Evolutionary conservation across 2,329 filamentous ascomycete species (phyloP).

Genomic region (Ophiosphaerella herpotricha): DNA sequence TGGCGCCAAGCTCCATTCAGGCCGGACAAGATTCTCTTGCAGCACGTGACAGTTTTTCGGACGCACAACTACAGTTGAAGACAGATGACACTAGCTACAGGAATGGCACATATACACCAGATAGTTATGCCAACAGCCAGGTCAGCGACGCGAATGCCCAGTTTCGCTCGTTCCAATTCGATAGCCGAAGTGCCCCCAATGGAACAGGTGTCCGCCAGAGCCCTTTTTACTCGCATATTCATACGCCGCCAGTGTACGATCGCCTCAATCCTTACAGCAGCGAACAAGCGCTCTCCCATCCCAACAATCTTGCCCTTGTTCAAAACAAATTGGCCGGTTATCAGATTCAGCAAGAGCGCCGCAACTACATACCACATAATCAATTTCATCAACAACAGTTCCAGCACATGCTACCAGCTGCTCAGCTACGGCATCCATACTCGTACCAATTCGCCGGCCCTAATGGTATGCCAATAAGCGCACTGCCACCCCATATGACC

Average conservation of each 20-base stretch:
- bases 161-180: slow-evolving; percentile 48
- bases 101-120: slow-evolving; percentile 41
- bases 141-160: slow-evolving; percentile 42
- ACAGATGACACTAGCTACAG: slow-evolving; percentile 24
- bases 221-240: slow-evolving; percentile 53
- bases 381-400: slow-evolving; percentile 40
- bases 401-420: slow-evolving; percentile 42
- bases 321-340: slow-evolving; percentile 57
- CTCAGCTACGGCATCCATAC: slow-evolving; percentile 44
- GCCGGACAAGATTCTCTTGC: slow-evolving; percentile 26
- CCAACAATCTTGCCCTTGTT: slow-evolving; percentile 51
- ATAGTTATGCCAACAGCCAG: slow-evolving; percentile 40
- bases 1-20: slow-evolving; percentile 27
- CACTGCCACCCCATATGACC: slow-evolving; percentile 38
- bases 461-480: slow-evolving; percentile 43
- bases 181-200: slow-evolving; percentile 50
- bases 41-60: slow-evolving; percentile 29
- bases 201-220: slow-evolving; percentile 50
- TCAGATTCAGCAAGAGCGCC: slow-evolving; percentile 49
- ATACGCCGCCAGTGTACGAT: slow-evolving; percentile 52
- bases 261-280: slow-evolving; percentile 50
- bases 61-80: slow-evolving; percentile 26
- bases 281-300: slow-evolving; percentile 48
- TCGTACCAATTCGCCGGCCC: slow-evolving; percentile 42
- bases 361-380: slow-evolving; percentile 38